These are phyloP conservation scores for Triadica sebifera DNA, from an alignment of 345 rosid genomes.

Conservation along the genomic window DNA sequence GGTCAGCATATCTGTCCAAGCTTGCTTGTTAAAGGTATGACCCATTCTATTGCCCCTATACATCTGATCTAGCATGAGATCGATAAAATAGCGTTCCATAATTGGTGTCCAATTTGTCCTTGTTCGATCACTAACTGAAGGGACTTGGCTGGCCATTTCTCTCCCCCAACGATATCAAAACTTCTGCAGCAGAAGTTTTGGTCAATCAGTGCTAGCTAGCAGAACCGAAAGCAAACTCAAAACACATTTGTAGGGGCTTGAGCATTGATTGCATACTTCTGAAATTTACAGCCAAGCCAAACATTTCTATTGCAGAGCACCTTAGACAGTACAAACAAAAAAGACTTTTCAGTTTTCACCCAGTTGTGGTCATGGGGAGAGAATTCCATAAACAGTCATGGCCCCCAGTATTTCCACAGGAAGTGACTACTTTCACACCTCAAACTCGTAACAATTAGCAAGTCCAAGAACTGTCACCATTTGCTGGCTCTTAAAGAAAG, in stretches of 20 bases:
- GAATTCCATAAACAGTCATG: background rate
- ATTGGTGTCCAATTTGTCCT: conserved; percentile 24
- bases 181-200: background rate
- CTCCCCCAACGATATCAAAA: background rate
- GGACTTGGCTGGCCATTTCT: conserved; percentile 21
- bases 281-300: background rate
- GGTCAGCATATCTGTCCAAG: conserved; percentile 39
- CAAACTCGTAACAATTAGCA: background rate
- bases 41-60: conserved; percentile 41
- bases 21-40: conserved; percentile 43
- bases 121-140: conserved; percentile 16
- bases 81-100: conserved; percentile 39
- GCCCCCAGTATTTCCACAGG: background rate
- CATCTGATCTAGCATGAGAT: conserved; percentile 42
- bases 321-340: background rate
- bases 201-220: background rate
- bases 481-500: background rate
- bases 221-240: background rate
- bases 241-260: background rate
- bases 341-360: background rate
- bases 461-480: background rate
- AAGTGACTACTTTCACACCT: background rate
- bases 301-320: background rate
- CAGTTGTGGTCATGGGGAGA: background rate
- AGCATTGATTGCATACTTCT: background rate